Evolutionary conservation across 208 protist species (phyloP).

Genomic region (Crithidia thermophila): DNA sequence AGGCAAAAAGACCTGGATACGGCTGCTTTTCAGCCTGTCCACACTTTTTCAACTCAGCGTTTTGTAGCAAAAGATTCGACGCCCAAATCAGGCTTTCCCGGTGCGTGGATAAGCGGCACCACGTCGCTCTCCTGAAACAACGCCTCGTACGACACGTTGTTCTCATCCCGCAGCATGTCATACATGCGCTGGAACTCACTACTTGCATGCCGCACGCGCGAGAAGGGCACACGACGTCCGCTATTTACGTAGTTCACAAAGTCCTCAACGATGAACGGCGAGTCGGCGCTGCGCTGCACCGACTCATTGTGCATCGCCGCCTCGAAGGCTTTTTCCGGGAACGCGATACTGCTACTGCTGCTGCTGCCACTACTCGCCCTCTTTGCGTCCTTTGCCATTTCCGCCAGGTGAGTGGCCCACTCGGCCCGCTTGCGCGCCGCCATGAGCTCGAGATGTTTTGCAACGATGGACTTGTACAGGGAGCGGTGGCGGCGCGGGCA

Average conservation of each 20-base stretch:
- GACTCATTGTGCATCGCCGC: constrained; percentile 63
- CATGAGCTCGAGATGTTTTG: constrained; percentile 56
- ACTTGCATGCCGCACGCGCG: constrained; percentile 50
- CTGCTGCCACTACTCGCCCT: constrained; percentile 37
- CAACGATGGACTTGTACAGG: constrained; percentile 67
- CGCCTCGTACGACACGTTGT: constrained; percentile 39
- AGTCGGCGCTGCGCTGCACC: constrained; percentile 54
- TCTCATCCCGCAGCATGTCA: constrained; percentile 52
- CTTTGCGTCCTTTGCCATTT: constrained; percentile 9
- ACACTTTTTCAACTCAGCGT: neutral
- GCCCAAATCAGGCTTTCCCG: constrained; percentile 49
- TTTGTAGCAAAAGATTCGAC: constrained; percentile 54
- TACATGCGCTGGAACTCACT: constrained; percentile 63
- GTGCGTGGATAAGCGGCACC: constrained; percentile 47
- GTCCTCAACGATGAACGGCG: constrained; percentile 85
- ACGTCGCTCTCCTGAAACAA: constrained; percentile 59
- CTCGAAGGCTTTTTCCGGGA: constrained; percentile 60
- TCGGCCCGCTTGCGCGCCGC: constrained; percentile 47
- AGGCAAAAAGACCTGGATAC: neutral
- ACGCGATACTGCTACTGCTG: no score
- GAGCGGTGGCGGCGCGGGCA: constrained; percentile 78
- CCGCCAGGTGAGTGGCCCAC: constrained; percentile 61
- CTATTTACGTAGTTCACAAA: constrained; percentile 92
- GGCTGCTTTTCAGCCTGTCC: neutral
- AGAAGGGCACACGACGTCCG: constrained; percentile 61